Evolutionary conservation across 2,329 filamentous ascomycete species (phyloP).

Genomic region (Scytalidium lignicola): DNA sequence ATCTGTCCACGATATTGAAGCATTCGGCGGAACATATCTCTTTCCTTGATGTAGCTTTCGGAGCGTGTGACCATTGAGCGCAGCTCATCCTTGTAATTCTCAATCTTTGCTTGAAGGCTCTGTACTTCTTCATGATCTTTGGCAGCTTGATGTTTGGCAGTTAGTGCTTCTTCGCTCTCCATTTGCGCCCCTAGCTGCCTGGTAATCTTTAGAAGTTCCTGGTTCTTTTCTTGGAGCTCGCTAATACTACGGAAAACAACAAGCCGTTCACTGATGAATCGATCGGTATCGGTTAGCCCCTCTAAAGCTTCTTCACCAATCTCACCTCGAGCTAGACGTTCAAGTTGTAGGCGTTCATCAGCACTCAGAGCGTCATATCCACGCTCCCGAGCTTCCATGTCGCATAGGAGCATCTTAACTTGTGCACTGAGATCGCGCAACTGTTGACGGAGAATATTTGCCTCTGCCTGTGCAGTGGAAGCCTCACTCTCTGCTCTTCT

Average conservation of each 20-base stretch:
- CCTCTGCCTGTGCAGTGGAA: constrained; percentile 58
- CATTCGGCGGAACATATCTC: constrained; percentile 96
- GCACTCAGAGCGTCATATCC: constrained; percentile 66
- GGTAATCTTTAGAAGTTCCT: constrained; percentile 75
- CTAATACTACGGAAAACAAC: constrained; percentile 81
- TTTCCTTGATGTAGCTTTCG: constrained; percentile 90
- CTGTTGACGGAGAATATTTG: constrained; percentile 76
- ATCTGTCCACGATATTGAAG: constrained; percentile 68
- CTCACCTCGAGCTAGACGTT: constrained; percentile 73
- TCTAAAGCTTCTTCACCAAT: constrained; percentile 64
- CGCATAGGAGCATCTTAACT: constrained; percentile 84
- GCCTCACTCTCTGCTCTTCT: constrained; percentile 75
- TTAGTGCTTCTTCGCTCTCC: constrained; percentile 82
- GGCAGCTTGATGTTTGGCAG: constrained; percentile 56
- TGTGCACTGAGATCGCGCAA: constrained; percentile 86
- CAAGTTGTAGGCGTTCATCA: constrained; percentile 69
- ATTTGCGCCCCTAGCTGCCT: constrained; percentile 82
- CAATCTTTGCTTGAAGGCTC: constrained; percentile 64
- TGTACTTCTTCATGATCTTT: constrained; percentile 69
- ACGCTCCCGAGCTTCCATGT: constrained; percentile 76
- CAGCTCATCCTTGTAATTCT: constrained; percentile 79
- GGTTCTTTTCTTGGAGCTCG: constrained; percentile 83
- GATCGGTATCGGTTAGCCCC: constrained; percentile 78
- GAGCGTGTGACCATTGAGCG: constrained; percentile 75
- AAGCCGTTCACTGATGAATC: constrained; percentile 84